Base-by-base conservation (phyloP, 2,329 filamentous ascomycete species). In the Apiospora pterosperma region DNA sequence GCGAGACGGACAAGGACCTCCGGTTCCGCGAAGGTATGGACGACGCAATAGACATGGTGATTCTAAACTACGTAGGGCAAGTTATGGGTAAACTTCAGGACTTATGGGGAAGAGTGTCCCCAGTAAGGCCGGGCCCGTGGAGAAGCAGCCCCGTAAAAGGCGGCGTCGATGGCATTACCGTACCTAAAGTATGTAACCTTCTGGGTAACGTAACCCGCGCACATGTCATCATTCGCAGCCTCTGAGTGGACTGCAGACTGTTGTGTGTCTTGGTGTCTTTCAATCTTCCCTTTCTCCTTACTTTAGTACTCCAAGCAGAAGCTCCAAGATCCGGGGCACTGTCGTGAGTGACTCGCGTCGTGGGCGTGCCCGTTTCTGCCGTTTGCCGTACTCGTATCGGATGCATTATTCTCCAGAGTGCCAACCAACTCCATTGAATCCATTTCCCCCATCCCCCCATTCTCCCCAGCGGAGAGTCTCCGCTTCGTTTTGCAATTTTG, bases 21-120 rank as follows among this genome's bases (percentile, higher is more conserved):
- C 48, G 36, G 58, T 23, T 34, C 60, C 60, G 41, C n/a, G 60
- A 39, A 23, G 38, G 25, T 10, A 16, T 62, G 25, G 48, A 48
- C 60, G 60, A 62, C 60, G 60, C 60, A 62, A 62, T 62, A 21
- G 60, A 62, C 60, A 42, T 42, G 38, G 31, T n/a, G 39, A 48
- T 36, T 48, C 38, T 62, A 62, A 44, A 48, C 60, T 44, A 48
- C 36, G 60, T 36, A 21, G 10, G 39, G 60, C n/a, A 62, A 62
- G 19, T 62, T 62, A 48, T 62, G 60, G 60, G 39, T 31, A 34
- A 31, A 16, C 8, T 25, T 25, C 44, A 52, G 44, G 21, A 55
- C 7, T 55, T 55, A 55, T 34, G 48, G 60, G 28, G n/a, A 23
- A 62, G 41, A 48, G 11, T 23, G 38, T 36, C 60, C 39, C 60